A percentile compares a stretch with the other conserved stretches of the same genome.
Conservation (phyloP, 2,329 filamentous ascomycete genomes). For the Venturia carpophila region DNA sequence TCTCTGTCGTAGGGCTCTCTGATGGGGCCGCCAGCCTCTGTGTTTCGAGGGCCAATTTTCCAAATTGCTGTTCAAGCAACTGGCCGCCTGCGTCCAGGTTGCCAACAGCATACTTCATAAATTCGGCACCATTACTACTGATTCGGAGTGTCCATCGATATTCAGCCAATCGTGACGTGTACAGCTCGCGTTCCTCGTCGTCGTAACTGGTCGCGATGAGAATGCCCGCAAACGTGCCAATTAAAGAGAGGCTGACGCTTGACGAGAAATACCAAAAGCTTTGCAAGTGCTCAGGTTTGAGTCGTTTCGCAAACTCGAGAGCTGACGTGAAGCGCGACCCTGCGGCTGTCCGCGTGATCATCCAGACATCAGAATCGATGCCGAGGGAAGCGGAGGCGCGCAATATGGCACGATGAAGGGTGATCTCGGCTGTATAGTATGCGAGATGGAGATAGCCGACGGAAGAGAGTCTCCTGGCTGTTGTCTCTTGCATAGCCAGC, state of each 20-base stretch:
- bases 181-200: constrained; percentile 30
- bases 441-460: constrained; percentile 36
- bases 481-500: constrained; percentile 13
- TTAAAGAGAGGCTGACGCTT: constrained; percentile 35
- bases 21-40: not conserved
- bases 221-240: constrained; percentile 36
- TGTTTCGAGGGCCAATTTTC: not conserved
- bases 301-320: constrained; percentile 39
- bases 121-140: constrained; percentile 36
- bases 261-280: constrained; percentile 43
- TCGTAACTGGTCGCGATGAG: constrained; percentile 31
- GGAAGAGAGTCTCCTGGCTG: constrained; percentile 14
- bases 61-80: constrained; percentile 15
- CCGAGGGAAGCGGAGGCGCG: constrained; percentile 18
- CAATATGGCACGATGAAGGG: constrained; percentile 31
- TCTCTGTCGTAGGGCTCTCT: not conserved
- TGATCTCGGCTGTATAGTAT: constrained; percentile 41
- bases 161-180: constrained; percentile 33
- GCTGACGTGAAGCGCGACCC: constrained; percentile 37
- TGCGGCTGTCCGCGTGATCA: constrained; percentile 33
- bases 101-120: constrained; percentile 26
- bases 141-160: constrained; percentile 37
- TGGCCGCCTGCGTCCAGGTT: constrained; percentile 12
- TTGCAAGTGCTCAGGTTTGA: constrained; percentile 39
- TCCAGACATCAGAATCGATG: constrained; percentile 31